A percentile compares a stretch with the other conserved stretches of the same genome.
These are phyloP conservation scores for Hypsizygus marmoreus DNA, from an alignment of 768 basidiomycete species.

Conservation along the genomic window DNA sequence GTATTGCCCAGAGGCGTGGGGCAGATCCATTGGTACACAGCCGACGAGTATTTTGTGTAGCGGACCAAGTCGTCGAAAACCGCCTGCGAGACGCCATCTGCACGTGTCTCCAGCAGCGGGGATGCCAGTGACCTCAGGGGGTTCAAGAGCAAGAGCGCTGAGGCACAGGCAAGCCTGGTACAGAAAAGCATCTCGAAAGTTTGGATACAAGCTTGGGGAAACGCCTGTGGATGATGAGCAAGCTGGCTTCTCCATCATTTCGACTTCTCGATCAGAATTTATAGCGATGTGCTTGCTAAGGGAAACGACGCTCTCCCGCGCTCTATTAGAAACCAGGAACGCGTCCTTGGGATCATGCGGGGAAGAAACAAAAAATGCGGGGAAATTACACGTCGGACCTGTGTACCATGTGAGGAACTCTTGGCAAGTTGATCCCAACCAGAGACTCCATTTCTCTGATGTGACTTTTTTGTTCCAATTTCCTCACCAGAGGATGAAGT, in stretches of 20 bases:
- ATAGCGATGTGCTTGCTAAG: no score
- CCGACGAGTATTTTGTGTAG: constrained; percentile 53
- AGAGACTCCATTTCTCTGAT: no score
- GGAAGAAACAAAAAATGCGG: not conserved
- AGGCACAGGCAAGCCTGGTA: not conserved
- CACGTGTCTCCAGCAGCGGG: constrained; percentile 21
- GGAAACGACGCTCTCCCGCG: no score
- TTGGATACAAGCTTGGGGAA: not conserved
- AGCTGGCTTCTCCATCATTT: no score
- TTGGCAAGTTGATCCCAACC: constrained; percentile 1
- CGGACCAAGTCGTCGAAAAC: constrained; percentile 44
- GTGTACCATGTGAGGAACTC: constrained; percentile 1
- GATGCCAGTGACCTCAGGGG: constrained; percentile 6
- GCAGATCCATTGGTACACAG: constrained; percentile 47
- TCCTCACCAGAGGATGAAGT: no score
- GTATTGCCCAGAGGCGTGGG: constrained; percentile 49
- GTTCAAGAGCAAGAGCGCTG: not conserved
- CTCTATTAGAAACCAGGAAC: constrained; percentile 1
- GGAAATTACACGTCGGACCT: not conserved
- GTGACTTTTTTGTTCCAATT: no score
- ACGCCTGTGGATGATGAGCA: no score
- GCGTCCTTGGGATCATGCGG: not conserved
- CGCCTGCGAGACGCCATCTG: constrained; percentile 32
- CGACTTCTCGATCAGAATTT: no score
- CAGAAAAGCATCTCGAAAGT: not conserved